phyloP scores from a whole-genome alignment of 176 grass and related monocot species.

The Dactylis glomerata region DNA sequence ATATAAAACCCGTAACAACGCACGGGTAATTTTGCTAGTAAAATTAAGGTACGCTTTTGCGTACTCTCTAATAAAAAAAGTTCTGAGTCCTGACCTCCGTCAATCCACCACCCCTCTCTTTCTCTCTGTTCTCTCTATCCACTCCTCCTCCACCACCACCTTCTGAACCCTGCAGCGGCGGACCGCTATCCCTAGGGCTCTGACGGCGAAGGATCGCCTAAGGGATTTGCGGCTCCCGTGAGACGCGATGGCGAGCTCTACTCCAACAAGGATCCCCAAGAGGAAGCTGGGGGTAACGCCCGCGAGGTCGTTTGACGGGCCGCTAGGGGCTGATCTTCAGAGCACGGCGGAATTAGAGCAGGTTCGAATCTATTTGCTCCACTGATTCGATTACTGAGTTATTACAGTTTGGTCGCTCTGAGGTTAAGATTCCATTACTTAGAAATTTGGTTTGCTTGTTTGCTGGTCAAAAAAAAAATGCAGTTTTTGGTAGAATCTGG shows the following conservation, averaged over 20 bases:
- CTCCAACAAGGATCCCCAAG: background rate
- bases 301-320: constrained; percentile 44
- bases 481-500: constrained; percentile 59
- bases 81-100: too few species aligned
- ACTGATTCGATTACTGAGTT: background rate
- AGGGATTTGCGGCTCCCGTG: background rate
- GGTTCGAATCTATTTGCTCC: constrained; percentile 2
- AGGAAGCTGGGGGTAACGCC: background rate
- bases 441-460: background rate
- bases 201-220: background rate
- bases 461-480: background rate
- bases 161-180: background rate
- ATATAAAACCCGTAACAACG: too few species aligned
- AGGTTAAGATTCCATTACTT: background rate
- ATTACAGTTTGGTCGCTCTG: background rate
- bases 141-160: background rate
- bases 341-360: constrained; percentile 53
- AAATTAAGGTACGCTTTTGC: too few species aligned
- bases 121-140: too few species aligned
- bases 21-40: too few species aligned
- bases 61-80: too few species aligned
- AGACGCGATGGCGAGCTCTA: background rate
- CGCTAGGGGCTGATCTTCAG: constrained; percentile 52
- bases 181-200: background rate
- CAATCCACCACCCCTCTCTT: too few species aligned